These are phyloP conservation scores for Chlorella variabilis DNA, from an alignment of 163 green algal genomes.

Conservation along the genomic window DNA sequence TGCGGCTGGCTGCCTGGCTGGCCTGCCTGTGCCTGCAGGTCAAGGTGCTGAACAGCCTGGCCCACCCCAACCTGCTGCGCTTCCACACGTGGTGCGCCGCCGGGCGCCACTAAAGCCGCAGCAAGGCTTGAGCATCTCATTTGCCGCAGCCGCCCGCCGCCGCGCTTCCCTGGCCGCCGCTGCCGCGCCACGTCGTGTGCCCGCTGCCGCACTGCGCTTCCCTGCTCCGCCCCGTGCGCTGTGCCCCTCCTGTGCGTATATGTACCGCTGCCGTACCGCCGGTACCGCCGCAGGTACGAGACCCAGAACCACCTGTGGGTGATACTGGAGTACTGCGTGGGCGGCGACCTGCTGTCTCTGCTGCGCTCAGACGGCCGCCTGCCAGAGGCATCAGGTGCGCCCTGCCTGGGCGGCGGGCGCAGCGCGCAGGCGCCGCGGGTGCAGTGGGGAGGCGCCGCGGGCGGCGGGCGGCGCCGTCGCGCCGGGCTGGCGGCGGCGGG, in stretches of 20 bases:
- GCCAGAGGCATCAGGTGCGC: constrained; percentile 67
- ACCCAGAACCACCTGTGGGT: constrained; percentile 97
- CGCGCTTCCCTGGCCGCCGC: neutral
- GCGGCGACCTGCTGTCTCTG: constrained; percentile 88
- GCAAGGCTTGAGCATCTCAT: neutral
- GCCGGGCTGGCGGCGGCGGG: too few relatives aligned
- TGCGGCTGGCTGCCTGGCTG: too few relatives aligned
- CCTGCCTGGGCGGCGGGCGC: neutral
- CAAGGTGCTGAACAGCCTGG: constrained; percentile 55
- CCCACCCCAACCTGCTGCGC: constrained; percentile 65
- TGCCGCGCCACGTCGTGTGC: too few relatives aligned
- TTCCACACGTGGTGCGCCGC: constrained; percentile 69
- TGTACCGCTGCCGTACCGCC: neutral
- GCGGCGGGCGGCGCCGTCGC: too few relatives aligned
- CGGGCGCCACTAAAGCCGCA: neutral
- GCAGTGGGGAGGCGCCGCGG: neutral
- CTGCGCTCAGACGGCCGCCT: constrained; percentile 85
- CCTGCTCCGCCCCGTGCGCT: neutral
- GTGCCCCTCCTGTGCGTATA: neutral
- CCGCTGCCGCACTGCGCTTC: neutral
- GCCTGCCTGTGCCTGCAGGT: constrained; percentile 34
- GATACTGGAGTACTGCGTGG: constrained; percentile 97
- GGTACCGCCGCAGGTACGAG: constrained; percentile 87
- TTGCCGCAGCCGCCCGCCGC: too few relatives aligned
- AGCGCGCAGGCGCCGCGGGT: too few relatives aligned